Percentiles rank a stretch among this genome's conserved stretches.
Evolutionary conservation across 495 filamentous ascomycete species (phyloP).

Genomic region (Chaetomium cochliodes): DNA sequence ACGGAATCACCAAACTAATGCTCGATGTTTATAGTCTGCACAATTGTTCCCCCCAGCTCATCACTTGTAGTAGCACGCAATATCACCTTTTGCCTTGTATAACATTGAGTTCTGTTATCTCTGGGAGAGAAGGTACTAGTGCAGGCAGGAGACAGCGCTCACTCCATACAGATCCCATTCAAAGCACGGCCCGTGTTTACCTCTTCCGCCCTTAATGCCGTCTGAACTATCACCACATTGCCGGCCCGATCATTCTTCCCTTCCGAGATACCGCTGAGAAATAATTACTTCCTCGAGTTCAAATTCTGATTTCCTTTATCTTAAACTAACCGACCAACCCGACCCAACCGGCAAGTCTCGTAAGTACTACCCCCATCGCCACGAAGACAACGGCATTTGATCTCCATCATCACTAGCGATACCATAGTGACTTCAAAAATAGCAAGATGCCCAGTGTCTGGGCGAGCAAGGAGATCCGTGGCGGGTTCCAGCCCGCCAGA

Average conservation of each 20-base stretch:
- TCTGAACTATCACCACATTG: constrained; percentile 4
- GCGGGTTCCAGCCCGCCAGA: not conserved
- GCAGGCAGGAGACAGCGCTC: not conserved
- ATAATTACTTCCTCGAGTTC: not conserved
- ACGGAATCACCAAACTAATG: too few species aligned
- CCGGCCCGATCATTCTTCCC: not conserved
- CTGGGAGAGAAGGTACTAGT: too few species aligned
- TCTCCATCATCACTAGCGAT: not conserved
- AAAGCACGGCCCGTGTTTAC: not conserved
- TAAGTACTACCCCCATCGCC: not conserved
- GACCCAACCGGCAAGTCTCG: not conserved
- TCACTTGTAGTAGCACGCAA: too few species aligned
- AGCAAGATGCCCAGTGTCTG: constrained; percentile 9
- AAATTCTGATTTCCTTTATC: not conserved
- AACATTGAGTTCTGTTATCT: too few species aligned
- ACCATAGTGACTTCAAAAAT: not conserved
- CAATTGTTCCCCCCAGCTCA: too few species aligned
- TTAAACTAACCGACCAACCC: not conserved
- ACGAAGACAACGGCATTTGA: not conserved
- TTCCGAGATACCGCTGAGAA: not conserved
- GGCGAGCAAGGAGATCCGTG: not conserved
- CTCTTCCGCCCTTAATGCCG: not conserved
- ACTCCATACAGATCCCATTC: not conserved
- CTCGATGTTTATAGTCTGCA: too few species aligned
- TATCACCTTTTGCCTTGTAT: too few species aligned